phyloP scores from a whole-genome alignment of 768 basidiomycete species.

The Myochromella boudieri region DNA sequence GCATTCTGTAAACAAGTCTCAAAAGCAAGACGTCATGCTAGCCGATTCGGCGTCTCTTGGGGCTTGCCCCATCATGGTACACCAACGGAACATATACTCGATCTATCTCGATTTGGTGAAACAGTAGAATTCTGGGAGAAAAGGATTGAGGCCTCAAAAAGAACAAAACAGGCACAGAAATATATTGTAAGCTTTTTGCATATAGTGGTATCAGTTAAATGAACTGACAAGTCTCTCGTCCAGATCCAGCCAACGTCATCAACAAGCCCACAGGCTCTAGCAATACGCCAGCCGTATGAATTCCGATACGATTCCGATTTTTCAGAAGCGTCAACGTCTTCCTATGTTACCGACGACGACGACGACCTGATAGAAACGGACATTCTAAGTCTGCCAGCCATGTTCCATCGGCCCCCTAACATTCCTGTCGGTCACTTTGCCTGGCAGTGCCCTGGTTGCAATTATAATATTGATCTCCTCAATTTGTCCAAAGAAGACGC shows the following conservation, averaged over 20 bases:
- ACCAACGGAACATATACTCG: constrained; percentile 12
- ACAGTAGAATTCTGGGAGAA: constrained; percentile 27
- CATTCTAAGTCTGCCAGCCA: constrained; percentile 32
- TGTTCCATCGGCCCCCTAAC: constrained; percentile 33
- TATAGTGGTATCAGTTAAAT: neutral
- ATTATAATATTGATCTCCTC: constrained; percentile 46
- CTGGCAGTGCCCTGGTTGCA: constrained; percentile 58
- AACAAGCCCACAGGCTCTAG: neutral
- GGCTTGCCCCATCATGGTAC: constrained; percentile 29
- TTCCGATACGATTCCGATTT: constrained; percentile 58
- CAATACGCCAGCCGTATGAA: constrained; percentile 2
- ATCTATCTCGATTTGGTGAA: constrained; percentile 33
- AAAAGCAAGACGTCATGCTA: constrained; percentile 31
- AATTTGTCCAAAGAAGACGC: constrained; percentile 34
- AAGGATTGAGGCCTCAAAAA: constrained; percentile 19
- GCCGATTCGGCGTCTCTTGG: constrained; percentile 24
- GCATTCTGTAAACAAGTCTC: constrained; percentile 37
- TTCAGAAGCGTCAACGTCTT: constrained; percentile 48
- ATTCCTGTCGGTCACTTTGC: constrained; percentile 42
- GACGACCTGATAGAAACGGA: constrained; percentile 16
- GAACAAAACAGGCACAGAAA: constrained; percentile 7
- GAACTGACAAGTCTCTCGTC: neutral
- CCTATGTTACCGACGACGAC: constrained; percentile 34
- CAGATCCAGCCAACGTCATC: neutral
- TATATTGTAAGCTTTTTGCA: neutral